These are phyloP conservation scores for Cyanidiococcus yangmingshanensis DNA, from an alignment of 23 red algal species.

Conservation along the genomic window DNA sequence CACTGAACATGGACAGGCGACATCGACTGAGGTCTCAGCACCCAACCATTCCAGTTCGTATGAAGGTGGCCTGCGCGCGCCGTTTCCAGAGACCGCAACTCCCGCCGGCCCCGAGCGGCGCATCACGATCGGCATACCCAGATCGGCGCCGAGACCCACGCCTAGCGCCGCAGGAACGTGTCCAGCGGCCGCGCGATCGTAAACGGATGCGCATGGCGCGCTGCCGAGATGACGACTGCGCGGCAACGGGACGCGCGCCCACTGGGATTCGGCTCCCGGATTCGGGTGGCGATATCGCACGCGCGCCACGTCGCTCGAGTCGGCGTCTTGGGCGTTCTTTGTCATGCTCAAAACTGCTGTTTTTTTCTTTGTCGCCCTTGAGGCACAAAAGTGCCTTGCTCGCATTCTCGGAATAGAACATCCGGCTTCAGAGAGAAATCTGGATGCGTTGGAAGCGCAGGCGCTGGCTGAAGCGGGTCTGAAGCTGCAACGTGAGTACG, in stretches of 20 bases:
- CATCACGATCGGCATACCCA: too few relatives aligned
- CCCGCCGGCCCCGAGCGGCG: too few relatives aligned
- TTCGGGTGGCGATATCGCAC: neutral
- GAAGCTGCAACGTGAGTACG: neutral
- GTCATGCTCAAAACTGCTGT: neutral
- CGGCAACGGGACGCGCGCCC: neutral
- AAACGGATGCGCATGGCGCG: neutral
- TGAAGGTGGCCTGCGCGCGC: too few relatives aligned
- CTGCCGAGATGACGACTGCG: neutral
- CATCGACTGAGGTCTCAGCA: too few relatives aligned
- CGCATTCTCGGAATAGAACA: neutral
- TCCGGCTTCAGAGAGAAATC: neutral
- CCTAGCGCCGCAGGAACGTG: too few relatives aligned
- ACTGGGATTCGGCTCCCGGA: too few relatives aligned
- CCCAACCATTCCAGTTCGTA: too few relatives aligned
- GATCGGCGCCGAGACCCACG: too few relatives aligned
- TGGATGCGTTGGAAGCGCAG: neutral
- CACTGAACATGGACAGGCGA: too few relatives aligned
- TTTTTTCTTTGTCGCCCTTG: neutral
- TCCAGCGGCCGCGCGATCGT: too few relatives aligned
- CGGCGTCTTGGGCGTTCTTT: neutral
- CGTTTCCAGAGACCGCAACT: too few relatives aligned
- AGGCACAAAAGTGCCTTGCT: conserved; percentile 13
- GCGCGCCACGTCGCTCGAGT: too few relatives aligned
- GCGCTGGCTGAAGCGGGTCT: neutral